Conservation (phyloP, 116 monocot species). For the Papilionanthe hybrid region DNA sequence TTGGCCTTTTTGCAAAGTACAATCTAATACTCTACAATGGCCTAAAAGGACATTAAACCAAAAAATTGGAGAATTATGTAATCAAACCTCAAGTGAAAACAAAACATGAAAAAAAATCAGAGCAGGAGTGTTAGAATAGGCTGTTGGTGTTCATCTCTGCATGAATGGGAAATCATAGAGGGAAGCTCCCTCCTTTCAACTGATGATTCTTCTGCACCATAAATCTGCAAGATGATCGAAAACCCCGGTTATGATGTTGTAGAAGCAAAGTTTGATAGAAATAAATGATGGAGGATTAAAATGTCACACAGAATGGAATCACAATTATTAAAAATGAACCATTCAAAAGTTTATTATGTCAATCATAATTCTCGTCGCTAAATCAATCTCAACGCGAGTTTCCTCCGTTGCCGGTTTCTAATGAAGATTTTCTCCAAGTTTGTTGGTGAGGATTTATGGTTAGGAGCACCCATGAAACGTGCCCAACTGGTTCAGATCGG, state of each 20-base stretch:
- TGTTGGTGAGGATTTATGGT: too few relatives aligned
- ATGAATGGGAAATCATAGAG: constrained; percentile 14
- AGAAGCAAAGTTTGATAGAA: background rate
- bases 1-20: too few relatives aligned
- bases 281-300: background rate
- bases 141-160: background rate
- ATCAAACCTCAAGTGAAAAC: too few relatives aligned
- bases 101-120: too few relatives aligned
- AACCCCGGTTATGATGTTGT: background rate
- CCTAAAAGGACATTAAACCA: too few relatives aligned
- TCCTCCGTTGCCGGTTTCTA: too few relatives aligned
- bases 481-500: too few relatives aligned
- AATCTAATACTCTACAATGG: too few relatives aligned
- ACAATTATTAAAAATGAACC: background rate
- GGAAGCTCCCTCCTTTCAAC: constrained; percentile 27
- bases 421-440: background rate
- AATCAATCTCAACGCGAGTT: too few relatives aligned
- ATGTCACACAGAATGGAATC: background rate
- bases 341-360: background rate
- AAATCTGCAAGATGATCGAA: constrained; percentile 12
- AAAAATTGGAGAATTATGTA: too few relatives aligned
- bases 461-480: too few relatives aligned
- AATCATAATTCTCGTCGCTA: background rate
- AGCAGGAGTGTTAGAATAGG: too few relatives aligned
- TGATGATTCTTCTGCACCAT: constrained; percentile 24